Base-by-base conservation (phyloP, 1,139 yeast species). In the Kodamaea suecica region DNA sequence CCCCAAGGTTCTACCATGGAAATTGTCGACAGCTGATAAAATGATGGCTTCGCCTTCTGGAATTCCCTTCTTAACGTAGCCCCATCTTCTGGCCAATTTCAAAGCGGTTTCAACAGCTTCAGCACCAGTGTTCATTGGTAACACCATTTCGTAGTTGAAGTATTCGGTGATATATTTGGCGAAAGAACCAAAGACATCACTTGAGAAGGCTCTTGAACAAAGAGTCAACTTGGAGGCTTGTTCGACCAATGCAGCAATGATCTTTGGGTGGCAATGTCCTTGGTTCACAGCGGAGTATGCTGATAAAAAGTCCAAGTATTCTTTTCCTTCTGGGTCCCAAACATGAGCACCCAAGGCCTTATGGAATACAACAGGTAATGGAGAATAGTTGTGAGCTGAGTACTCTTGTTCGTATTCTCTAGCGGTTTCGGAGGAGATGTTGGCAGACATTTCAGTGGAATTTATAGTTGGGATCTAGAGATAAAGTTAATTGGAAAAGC, bases 81-180 rank as follows among this genome's bases (percentile, higher is more conserved):
- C 97, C 97, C 97, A 90, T 69, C 92, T 80, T 74, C 98, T 80
- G 35, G 97, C 97, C 48, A 90, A 70, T 64, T 90, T 90, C 59
- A 92, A 72, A 25, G 85, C 96, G 30, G 97, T 87, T 66, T 90
- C 98, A 33, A 90, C 98, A 9, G 98, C 98, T 65, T 90, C 97
- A 19, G 97, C 97, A 57, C 98, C 98, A 7, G 97, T 90, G 70
- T 90, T 90, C 97, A 90, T 90, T 48, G 98, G 98, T 59, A 90
- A 71, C 6, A 90, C 92, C 84, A 80, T 82, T 54, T 90, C 98
- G 62, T 86, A 90, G 56, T 81, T 76, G 67, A 92, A 90, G 59
- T 68, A 90, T 59, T 88, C 95, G 38, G 97, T 87, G 42, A 88
- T 72, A 55, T 77, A 92, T 61, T 88, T 86, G 49, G 97, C 95